Evolutionary conservation across 352 stramenopile genomes (phyloP), one percentile per base, ranked within the genome.

Genomic region (Phytophthora podocarpi): DNA sequence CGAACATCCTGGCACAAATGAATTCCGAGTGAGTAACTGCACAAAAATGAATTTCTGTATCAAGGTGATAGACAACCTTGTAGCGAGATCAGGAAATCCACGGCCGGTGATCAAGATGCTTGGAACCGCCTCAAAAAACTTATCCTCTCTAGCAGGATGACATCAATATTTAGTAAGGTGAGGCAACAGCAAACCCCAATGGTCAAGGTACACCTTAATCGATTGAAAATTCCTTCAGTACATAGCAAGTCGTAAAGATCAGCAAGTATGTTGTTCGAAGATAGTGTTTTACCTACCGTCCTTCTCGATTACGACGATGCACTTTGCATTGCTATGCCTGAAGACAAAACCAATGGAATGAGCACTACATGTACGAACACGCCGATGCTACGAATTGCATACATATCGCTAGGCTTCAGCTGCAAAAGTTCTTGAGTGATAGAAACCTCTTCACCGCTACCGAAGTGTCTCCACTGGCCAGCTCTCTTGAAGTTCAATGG

Each of bases 241-340:
- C 6, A 89, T 76, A 9, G 82, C 39, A 60, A 86, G 13, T 46
- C n/a, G 26, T 24, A 35, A 27, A n/a, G 20, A 39, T 37, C 13
- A 51, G 27, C 9, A 37, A n/a, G n/a, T n/a, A n/a, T n/a, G n/a
- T n/a, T n/a, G n/a, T n/a, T n/a, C n/a, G n/a, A n/a, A n/a, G n/a
- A n/a, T n/a, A n/a, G n/a, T n/a, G n/a, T n/a, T 0, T 30, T 55
- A 39, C 54, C 20, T 65, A 95, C 96, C 94, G 43, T 98, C 96
- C 67, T 98, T 98, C 67, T 98, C 96, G 32, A 98, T 79, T 3
- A 98, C 89, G 5, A 98, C 41, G 54, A 98, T 98, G 55, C 67
- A 97, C 32, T 76, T 73, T 20, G 94, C 91, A 52, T 89, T 72
- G 41, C 78, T 91, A 55, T 53, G 49, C 11, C 86, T 95, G 35